Percentiles rank a stretch among this genome's conserved stretches.
Conservation (phyloP, 306 rosid species). For the Dalbergia oliveri region DNA sequence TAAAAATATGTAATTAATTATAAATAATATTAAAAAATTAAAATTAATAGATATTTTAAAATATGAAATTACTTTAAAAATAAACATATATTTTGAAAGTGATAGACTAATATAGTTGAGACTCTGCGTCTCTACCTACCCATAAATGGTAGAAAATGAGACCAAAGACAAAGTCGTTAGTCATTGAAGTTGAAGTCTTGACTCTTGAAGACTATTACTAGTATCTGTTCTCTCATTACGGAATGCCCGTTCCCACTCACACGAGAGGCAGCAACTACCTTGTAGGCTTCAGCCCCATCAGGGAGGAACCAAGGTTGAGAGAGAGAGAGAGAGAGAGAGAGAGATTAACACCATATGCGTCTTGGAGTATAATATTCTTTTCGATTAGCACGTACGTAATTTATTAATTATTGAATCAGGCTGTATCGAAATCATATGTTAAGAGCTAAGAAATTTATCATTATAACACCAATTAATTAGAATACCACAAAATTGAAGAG, state of each 20-base stretch:
- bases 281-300: slow-evolving; percentile 28
- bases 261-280: slow-evolving; percentile 33
- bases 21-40: too few species aligned
- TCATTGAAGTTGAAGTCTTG: slow-evolving; percentile 50
- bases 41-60: too few species aligned
- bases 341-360: not conserved
- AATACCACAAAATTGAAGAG: too few species aligned
- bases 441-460: slow-evolving; percentile 18
- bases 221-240: slow-evolving; percentile 35
- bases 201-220: slow-evolving; percentile 44
- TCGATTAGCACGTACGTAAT: not conserved
- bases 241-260: slow-evolving; percentile 44
- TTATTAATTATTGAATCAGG: slow-evolving; percentile 18
- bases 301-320: not conserved
- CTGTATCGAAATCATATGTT: not conserved
- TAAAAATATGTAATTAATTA: too few species aligned
- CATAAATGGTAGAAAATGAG: slow-evolving; percentile 34
- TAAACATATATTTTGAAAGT: too few species aligned
- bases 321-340: not conserved
- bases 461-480: not conserved
- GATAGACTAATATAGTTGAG: too few species aligned
- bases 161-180: slow-evolving; percentile 46
- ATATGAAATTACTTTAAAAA: too few species aligned
- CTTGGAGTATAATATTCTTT: not conserved
- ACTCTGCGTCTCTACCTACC: slow-evolving; percentile 32